Base-by-base conservation (phyloP, 768 basidiomycete species). In the Vararia minispora region DNA sequence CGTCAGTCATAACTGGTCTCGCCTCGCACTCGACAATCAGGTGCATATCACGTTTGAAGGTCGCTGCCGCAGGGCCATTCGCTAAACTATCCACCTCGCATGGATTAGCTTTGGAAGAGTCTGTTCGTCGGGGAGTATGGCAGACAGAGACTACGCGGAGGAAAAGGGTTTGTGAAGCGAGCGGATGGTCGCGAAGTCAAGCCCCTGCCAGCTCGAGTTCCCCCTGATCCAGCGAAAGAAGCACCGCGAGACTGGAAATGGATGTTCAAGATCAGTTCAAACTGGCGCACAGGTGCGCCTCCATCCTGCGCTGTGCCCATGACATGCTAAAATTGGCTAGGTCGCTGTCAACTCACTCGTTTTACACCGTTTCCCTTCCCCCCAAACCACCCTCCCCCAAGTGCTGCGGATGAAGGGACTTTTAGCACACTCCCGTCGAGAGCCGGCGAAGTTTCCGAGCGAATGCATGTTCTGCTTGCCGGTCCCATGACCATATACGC, bases 201-300 rank as follows among this genome's bases (percentile, higher is more conserved):
- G 49, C 63, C 69, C 2, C 59, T 87, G 21, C 82, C 81, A 9
- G 66, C 64, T 20, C 58, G 76, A 53, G 69, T 27, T 20, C 34
- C 39, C 28, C 45, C 59, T 42, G 49, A 51, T 22, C 59, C 63
- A 14, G 52, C 59, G 14, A 54, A 58, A 25, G 53, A 61, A 22
- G 41, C n/a, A n/a, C n/a, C 58, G 32, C 72, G 67, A 52, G 75
- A 84, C 52, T 88, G 84, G 84, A 86, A 83, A 57, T 81, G 74
- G 72, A 85, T 87, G 83, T 87, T 85, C 56, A 70, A 81, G 39
- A 80, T 86, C 45, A 84, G 80, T 48, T 75, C 75, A 12, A 87
- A 87, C 48, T 88, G 85, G 85, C 71, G 70, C 54, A 80, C 61
- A 58, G 85, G 85, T 86, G 50, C 47, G 66, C 53, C 39, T 24